Percentiles rank a stretch among this genome's conserved stretches.
Conservation (phyloP, 495 filamentous ascomycete species). For the Bryoglossum gracile region DNA sequence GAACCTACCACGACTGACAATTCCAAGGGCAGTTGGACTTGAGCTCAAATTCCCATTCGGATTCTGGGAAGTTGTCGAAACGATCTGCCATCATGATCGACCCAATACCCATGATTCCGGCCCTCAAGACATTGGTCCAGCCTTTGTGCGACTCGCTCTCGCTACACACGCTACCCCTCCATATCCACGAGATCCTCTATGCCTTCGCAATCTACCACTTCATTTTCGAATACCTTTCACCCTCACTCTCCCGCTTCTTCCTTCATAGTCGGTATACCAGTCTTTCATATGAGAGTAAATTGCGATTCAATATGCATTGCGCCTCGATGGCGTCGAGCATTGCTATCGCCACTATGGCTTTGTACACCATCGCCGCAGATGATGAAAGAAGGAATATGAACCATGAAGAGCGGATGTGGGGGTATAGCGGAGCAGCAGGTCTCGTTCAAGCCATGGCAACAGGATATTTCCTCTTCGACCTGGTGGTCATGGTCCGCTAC, state of each 20-base stretch:
- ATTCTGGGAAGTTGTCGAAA: no score
- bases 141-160: constrained; percentile 50
- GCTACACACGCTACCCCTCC: constrained; percentile 66
- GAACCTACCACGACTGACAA: neutral
- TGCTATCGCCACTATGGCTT: constrained; percentile 66
- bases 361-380: constrained; percentile 77
- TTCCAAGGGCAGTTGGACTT: no score
- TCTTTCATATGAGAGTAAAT: constrained; percentile 57
- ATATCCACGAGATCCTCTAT: constrained; percentile 79
- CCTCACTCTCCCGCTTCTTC: constrained; percentile 56
- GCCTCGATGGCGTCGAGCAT: constrained; percentile 79
- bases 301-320: constrained; percentile 96
- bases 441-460: constrained; percentile 76
- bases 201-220: constrained; percentile 69
- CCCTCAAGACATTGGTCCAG: constrained; percentile 40
- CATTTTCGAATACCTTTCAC: constrained; percentile 67
- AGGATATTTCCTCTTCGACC: constrained; percentile 95
- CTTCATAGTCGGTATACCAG: constrained; percentile 63
- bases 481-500: constrained; percentile 63
- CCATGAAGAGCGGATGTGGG: constrained; percentile 70
- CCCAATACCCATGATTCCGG: constrained; percentile 50
- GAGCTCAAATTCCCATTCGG: no score
- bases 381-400: constrained; percentile 65
- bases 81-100: constrained; percentile 50
- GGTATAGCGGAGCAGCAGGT: constrained; percentile 77